phyloP scores from a whole-genome alignment of 257 asterid genomes.

The Solanum corneliomulleri region DNA sequence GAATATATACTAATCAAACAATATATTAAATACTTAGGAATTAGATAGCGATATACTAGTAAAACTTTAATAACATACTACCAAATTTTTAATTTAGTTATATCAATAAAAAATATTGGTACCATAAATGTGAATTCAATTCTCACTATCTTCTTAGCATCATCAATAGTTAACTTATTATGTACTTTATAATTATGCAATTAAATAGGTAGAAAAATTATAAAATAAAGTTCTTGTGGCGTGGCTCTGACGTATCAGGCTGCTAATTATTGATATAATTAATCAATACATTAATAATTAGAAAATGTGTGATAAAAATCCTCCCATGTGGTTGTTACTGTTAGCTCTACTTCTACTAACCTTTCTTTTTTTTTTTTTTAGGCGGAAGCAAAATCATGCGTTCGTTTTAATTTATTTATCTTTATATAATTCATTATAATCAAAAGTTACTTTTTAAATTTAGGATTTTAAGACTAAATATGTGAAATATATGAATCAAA shows the following conservation, averaged over 20 bases:
- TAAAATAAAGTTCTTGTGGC: background rate
- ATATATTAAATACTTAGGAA: background rate
- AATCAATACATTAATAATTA: background rate
- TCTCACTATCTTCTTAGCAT: background rate
- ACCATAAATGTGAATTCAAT: background rate
- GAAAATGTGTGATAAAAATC: background rate
- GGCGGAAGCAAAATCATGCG: background rate
- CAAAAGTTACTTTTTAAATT: background rate
- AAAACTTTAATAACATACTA: background rate
- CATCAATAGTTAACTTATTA: background rate
- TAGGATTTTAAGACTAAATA: background rate
- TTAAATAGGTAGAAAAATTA: background rate
- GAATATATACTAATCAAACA: background rate
- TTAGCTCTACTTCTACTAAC: slow-evolving; percentile 11
- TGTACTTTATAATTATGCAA: background rate
- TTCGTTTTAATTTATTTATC: background rate
- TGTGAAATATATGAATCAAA: background rate
- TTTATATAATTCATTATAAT: background rate
- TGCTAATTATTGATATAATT: background rate
- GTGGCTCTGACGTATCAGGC: background rate
- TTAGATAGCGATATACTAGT: background rate
- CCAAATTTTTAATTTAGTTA: background rate
- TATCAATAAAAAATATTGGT: background rate
- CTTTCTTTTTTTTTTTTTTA: slow-evolving; percentile 1
- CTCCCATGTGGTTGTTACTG: background rate